Evolutionary conservation across 495 filamentous ascomycete species (phyloP).

Genomic region (Hypoxylon fragiforme): DNA sequence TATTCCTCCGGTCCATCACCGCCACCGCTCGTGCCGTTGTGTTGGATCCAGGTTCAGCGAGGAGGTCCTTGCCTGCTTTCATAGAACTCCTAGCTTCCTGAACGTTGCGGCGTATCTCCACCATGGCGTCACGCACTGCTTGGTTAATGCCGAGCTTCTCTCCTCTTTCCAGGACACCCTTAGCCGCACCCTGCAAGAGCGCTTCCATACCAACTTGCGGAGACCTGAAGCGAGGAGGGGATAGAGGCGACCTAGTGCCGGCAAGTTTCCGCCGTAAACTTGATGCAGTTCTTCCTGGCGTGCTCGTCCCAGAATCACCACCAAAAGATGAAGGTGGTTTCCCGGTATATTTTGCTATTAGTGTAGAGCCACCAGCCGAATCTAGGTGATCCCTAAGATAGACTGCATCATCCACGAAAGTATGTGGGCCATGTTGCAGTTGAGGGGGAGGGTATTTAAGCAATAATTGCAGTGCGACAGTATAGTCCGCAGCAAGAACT

Average conservation of each 20-base stretch:
- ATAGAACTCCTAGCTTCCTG: constrained; percentile 47
- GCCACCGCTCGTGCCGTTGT: constrained; percentile 39
- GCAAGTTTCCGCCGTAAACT: constrained; percentile 31
- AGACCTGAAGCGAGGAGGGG: constrained; percentile 63
- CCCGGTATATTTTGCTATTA: constrained; percentile 84
- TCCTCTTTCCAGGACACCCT: constrained; percentile 76
- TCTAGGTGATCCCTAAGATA: constrained; percentile 80
- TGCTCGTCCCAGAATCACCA: constrained; percentile 37
- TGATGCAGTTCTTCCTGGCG: constrained; percentile 26
- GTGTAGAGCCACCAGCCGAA: constrained; percentile 65
- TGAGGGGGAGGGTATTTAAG: constrained; percentile 77
- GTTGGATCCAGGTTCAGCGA: constrained; percentile 32
- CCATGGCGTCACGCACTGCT: constrained; percentile 86
- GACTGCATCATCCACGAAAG: constrained; percentile 85
- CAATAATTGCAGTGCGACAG: constrained; percentile 75
- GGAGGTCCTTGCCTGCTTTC: constrained; percentile 34
- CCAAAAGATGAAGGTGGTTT: constrained; percentile 57
- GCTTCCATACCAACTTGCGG: constrained; percentile 70
- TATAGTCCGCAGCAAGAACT: constrained; percentile 89
- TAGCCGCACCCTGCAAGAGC: constrained; percentile 83
- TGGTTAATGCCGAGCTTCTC: constrained; percentile 89
- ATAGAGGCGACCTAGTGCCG: constrained; percentile 53
- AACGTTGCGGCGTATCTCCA: constrained; percentile 65
- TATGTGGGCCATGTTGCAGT: constrained; percentile 65
- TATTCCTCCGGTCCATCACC: constrained; percentile 69